phyloP scores from a whole-genome alignment of 2,329 filamentous ascomycete genomes.

The Botrytis deweyae region DNA sequence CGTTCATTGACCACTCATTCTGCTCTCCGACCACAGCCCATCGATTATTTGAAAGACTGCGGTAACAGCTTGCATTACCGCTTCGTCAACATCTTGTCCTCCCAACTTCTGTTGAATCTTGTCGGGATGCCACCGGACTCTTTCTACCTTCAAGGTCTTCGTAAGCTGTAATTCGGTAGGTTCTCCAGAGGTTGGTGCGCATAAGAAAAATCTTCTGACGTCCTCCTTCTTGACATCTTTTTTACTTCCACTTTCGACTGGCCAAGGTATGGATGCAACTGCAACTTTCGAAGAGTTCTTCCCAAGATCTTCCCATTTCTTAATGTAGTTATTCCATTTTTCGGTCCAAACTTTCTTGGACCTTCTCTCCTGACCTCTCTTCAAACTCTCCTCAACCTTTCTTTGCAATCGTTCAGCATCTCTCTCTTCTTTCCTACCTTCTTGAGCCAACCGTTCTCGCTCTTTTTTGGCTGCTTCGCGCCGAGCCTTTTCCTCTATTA shows the following conservation, averaged over 20 bases:
- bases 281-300: conserved; percentile 46
- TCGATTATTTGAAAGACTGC: conserved; percentile 91
- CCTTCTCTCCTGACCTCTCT: conserved; percentile 62
- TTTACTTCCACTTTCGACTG: conserved; percentile 59
- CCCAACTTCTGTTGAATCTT: conserved; percentile 92
- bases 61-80: conserved; percentile 76
- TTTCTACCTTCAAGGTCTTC: conserved; percentile 72
- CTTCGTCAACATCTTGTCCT: conserved; percentile 64
- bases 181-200: conserved; percentile 45
- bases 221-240: conserved; percentile 54
- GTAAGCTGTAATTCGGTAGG: conserved; percentile 42
- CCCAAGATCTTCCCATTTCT: conserved; percentile 58
- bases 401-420: conserved; percentile 51
- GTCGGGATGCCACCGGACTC: conserved; percentile 95
- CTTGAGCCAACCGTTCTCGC: conserved; percentile 44
- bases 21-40: conserved; percentile 66
- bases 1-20: conserved; percentile 14
- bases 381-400: conserved; percentile 69
- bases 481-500: conserved; percentile 72
- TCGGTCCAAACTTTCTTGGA: conserved; percentile 51
- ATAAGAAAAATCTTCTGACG: conserved; percentile 61
- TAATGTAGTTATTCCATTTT: conserved; percentile 64
- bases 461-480: conserved; percentile 55
- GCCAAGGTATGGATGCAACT: conserved; percentile 57
- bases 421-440: conserved; percentile 42